phyloP scores from a whole-genome alignment of 2,329 filamentous ascomycete genomes.

The Akanthomyces dipterigenus region DNA sequence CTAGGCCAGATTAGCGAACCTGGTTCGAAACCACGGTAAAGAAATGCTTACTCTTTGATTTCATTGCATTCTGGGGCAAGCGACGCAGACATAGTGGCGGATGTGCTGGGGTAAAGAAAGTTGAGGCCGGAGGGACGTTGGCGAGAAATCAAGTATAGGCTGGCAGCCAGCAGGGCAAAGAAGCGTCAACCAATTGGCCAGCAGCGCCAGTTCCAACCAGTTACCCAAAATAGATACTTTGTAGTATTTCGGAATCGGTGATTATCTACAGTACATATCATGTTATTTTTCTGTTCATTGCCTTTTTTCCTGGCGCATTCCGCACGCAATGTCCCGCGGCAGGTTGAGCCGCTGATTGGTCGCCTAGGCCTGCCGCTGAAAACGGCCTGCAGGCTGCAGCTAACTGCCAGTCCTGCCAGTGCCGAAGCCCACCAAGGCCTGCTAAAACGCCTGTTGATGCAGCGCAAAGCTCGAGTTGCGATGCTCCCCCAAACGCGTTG shows the following conservation, averaged over 20 bases:
- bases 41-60: constrained; percentile 72
- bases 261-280: background rate
- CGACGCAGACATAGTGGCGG: constrained; percentile 73
- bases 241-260: too few relatives aligned
- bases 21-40: background rate
- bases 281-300: background rate
- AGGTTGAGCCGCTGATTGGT: constrained; percentile 6
- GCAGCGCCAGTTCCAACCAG: background rate
- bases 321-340: background rate
- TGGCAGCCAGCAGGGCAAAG: constrained; percentile 3
- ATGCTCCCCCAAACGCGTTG: constrained; percentile 2
- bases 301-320: background rate
- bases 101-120: constrained; percentile 6
- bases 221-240: background rate
- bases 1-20: constrained; percentile 38
- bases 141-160: constrained; percentile 14
- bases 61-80: constrained; percentile 92
- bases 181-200: background rate
- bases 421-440: background rate
- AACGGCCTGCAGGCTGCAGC: background rate
- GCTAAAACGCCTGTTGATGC: background rate
- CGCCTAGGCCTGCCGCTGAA: background rate
- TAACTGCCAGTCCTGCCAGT: too few relatives aligned
- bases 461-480: background rate
- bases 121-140: background rate